Percentiles rank a stretch among this genome's conserved stretches.
These are phyloP conservation scores for Pelargonium nanum DNA, from an alignment of 345 rosid genomes.

Conservation along the genomic window DNA sequence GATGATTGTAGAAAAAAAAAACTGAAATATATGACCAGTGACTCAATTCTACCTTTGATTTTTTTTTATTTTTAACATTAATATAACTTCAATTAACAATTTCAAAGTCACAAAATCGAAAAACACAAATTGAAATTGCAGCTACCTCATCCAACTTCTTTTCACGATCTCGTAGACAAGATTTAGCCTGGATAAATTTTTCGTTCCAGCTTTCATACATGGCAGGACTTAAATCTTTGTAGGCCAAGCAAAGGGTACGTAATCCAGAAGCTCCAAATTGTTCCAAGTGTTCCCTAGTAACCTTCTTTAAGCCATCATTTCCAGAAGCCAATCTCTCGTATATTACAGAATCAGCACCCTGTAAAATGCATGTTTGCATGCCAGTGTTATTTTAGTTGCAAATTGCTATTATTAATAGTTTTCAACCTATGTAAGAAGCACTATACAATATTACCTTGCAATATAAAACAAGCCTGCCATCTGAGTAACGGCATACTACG, in stretches of 20 bases:
- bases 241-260: conserved; percentile 97
- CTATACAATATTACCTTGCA: conserved; percentile 63
- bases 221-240: conserved; percentile 61
- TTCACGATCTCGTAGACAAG: conserved; percentile 89
- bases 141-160: conserved; percentile 94
- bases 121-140: neutral
- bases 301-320: conserved; percentile 55
- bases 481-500: conserved; percentile 91
- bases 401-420: conserved; percentile 4
- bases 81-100: too few relatives aligned
- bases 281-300: conserved; percentile 82
- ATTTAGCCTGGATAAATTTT: conserved; percentile 93
- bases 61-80: too few relatives aligned
- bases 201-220: conserved; percentile 90
- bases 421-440: conserved; percentile 9
- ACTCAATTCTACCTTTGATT: too few relatives aligned
- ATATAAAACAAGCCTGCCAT: conserved; percentile 92
- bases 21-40: too few relatives aligned
- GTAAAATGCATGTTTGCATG: conserved; percentile 22
- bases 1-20: too few relatives aligned
- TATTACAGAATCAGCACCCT: conserved; percentile 99
- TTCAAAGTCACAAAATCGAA: neutral
- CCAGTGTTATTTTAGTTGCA: conserved; percentile 22
- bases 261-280: conserved; percentile 92
- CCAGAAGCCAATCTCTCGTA: conserved; percentile 79